Evolutionary conservation across 2,329 filamentous ascomycete genomes (phyloP).

Genomic region (Ascochyta viciae-villosae): DNA sequence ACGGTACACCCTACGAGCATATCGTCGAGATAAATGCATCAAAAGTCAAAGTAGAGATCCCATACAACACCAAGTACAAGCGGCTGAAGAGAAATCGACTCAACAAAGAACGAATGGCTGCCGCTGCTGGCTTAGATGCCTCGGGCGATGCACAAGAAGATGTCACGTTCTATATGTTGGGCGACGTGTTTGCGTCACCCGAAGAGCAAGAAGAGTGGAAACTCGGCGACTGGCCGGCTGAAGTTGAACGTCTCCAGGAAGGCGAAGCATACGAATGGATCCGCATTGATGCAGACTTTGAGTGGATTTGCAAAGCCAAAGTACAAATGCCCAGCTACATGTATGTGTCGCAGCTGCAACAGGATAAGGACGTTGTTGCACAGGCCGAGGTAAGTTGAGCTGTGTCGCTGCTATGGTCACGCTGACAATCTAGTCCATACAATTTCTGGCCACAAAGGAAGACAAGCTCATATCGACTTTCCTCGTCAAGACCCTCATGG

Average conservation of each 20-base stretch:
- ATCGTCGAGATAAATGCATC: constrained; percentile 94
- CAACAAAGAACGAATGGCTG: constrained; percentile 77
- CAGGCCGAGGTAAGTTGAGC: constrained; percentile 57
- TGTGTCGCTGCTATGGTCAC: constrained; percentile 20
- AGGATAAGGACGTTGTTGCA: constrained; percentile 96
- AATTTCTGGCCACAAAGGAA: constrained; percentile 72
- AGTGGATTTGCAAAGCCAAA: constrained; percentile 87
- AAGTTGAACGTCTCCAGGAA: constrained; percentile 90
- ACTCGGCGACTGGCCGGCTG: constrained; percentile 85
- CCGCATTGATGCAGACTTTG: constrained; percentile 95
- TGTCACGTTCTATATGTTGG: constrained; percentile 86
- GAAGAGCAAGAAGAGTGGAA: constrained; percentile 86
- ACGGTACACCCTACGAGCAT: constrained; percentile 97
- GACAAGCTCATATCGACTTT: constrained; percentile 86
- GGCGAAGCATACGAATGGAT: constrained; percentile 99
- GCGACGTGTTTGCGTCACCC: constrained; percentile 83
- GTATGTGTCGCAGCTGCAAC: constrained; percentile 96
- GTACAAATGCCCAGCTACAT: constrained; percentile 92
- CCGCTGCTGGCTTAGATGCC: constrained; percentile 68
- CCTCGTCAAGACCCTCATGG: constrained; percentile 86
- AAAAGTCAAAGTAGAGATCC: constrained; percentile 86
- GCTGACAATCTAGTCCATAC: constrained; percentile 62
- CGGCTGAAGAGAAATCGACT: constrained; percentile 86
- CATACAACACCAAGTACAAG: constrained; percentile 99
- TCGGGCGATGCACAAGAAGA: constrained; percentile 73